phyloP scores from a whole-genome alignment of 768 basidiomycete genomes.

The Xerocomus brunneocitrinus region DNA sequence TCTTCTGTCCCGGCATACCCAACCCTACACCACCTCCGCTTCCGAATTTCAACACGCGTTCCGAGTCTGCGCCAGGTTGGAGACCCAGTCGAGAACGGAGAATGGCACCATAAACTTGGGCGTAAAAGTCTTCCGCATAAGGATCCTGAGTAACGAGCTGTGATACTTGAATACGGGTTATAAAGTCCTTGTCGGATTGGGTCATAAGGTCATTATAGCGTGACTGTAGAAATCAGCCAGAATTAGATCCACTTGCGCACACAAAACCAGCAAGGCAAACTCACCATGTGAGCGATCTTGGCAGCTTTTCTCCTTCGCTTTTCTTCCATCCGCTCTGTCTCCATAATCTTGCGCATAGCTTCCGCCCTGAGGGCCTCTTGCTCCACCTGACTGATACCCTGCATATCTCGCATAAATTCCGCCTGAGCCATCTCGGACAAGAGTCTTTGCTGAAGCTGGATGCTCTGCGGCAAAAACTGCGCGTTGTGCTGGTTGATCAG shows the following conservation, averaged over 20 bases:
- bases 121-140: slow-evolving; percentile 97
- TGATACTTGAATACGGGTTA: slow-evolving; percentile 97
- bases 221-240: slow-evolving; percentile 43
- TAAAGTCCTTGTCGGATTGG: slow-evolving; percentile 98
- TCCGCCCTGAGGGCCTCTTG: slow-evolving; percentile 71
- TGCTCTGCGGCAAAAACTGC: slow-evolving; percentile 54
- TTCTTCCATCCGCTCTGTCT: slow-evolving; percentile 85
- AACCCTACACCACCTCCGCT: slow-evolving; percentile 85
- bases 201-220: slow-evolving; percentile 96
- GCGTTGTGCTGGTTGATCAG: slow-evolving; percentile 48
- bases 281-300: slow-evolving; percentile 87
- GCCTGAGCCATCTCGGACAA: slow-evolving; percentile 73
- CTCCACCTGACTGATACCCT: slow-evolving; percentile 52
- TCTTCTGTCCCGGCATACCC: slow-evolving; percentile 42
- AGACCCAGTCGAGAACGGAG: slow-evolving; percentile 74
- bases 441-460: slow-evolving; percentile 70
- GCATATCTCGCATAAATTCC: slow-evolving; percentile 63
- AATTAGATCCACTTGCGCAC: background rate
- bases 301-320: slow-evolving; percentile 74
- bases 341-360: slow-evolving; percentile 85
- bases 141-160: slow-evolving; percentile 97
- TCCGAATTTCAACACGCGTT: slow-evolving; percentile 81
- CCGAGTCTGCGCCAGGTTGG: slow-evolving; percentile 52
- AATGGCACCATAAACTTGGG: slow-evolving; percentile 89
- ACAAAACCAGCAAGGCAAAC: slow-evolving; percentile 9